These are phyloP conservation scores for Fusarium pseudograminearum DNA, from an alignment of 2,329 filamentous ascomycete genomes.

Conservation along the genomic window DNA sequence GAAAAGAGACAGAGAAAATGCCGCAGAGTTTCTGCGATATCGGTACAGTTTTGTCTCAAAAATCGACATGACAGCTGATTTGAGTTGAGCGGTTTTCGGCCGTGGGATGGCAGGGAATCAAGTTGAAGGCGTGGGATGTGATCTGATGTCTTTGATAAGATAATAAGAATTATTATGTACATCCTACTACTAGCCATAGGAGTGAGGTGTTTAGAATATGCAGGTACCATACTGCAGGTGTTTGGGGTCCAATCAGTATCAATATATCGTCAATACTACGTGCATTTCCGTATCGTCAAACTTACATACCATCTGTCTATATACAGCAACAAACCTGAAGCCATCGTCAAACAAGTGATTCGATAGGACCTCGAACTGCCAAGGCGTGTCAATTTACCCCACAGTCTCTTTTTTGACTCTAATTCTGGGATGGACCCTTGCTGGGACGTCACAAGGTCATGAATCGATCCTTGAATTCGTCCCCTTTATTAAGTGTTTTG, in stretches of 20 bases:
- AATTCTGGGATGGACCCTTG: conserved; percentile 22
- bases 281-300: not conserved
- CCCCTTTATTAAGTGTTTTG: not conserved
- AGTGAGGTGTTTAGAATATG: conserved; percentile 13
- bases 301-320: not conserved
- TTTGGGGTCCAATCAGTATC: not conserved
- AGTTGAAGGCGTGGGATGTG: conserved; percentile 33
- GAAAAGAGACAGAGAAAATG: not conserved
- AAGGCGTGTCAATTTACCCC: conserved; percentile 40
- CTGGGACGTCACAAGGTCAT: conserved; percentile 33
- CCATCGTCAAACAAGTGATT: conserved; percentile 32
- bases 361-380: conserved; percentile 19
- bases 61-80: not conserved
- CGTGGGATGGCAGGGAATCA: conserved; percentile 16
- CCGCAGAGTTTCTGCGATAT: conserved; percentile 8
- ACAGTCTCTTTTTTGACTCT: conserved; percentile 24
- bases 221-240: conserved; percentile 28
- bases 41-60: conserved; percentile 6
- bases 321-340: conserved; percentile 17
- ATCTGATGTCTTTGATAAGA: conserved; percentile 20
- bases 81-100: not conserved
- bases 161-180: not conserved
- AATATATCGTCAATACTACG: not conserved
- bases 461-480: not conserved
- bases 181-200: not conserved